Evolutionary conservation across 352 stramenopile genomes (phyloP).

Genomic region (Pythium angustatum): DNA sequence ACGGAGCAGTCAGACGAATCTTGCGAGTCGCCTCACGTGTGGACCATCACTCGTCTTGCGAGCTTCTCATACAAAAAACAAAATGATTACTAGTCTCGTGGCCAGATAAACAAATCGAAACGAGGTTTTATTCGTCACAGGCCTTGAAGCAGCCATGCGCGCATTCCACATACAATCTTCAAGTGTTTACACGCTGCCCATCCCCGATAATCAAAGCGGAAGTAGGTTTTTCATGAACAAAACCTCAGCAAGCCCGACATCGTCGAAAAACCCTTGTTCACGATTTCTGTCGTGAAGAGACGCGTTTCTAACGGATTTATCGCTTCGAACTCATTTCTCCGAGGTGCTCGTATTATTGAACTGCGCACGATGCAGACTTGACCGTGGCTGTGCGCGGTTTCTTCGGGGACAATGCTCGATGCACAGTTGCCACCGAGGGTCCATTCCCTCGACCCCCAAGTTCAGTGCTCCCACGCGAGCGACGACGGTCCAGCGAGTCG

Average conservation of each 20-base stretch:
- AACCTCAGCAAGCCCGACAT: slow-evolving; percentile 15
- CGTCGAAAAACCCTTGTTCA: background rate
- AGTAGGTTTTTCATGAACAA: slow-evolving; percentile 21
- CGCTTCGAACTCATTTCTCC: background rate
- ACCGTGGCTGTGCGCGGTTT: background rate
- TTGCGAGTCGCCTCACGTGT: no score
- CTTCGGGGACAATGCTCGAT: background rate
- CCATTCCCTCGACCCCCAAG: background rate
- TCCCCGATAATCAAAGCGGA: slow-evolving; percentile 16
- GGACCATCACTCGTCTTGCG: slow-evolving; percentile 15
- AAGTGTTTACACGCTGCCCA: slow-evolving; percentile 18
- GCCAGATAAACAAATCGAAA: slow-evolving; percentile 18
- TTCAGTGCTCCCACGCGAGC: no score
- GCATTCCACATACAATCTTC: slow-evolving; percentile 23
- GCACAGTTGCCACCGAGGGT: background rate
- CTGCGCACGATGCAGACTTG: slow-evolving; percentile 10
- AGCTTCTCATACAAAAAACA: slow-evolving; percentile 9
- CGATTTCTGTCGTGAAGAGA: background rate
- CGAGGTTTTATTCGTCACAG: slow-evolving; percentile 15
- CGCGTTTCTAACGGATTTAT: slow-evolving; percentile 4
- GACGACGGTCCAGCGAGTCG: background rate
- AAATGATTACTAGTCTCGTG: slow-evolving; percentile 6
- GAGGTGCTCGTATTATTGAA: slow-evolving; percentile 3
- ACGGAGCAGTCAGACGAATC: background rate
- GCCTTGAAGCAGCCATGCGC: background rate